Evolutionary conservation across 768 basidiomycete species (phyloP).

Genomic region (Lactarius trivialis): DNA sequence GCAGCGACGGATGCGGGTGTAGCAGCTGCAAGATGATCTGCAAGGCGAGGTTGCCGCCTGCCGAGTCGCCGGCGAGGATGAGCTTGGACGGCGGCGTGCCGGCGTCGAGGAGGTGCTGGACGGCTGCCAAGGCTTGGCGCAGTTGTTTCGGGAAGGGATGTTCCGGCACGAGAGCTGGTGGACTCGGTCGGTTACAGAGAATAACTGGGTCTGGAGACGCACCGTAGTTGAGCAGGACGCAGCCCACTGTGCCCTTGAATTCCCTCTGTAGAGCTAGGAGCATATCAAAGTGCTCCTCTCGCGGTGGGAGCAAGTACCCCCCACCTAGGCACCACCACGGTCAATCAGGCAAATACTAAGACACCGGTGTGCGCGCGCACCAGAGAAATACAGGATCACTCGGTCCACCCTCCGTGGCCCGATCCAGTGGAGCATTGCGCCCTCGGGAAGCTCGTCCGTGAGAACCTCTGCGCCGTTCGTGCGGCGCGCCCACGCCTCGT

Average conservation of each 20-base stretch:
- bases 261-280: conserved; percentile 5
- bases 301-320: neutral
- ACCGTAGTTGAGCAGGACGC: conserved; percentile 10
- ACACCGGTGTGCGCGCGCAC: neutral
- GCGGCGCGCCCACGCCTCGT: neutral
- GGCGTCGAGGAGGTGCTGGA: conserved; percentile 17
- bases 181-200: too few species aligned
- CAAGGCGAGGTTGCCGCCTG: conserved; percentile 22
- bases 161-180: neutral
- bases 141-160: conserved; percentile 20
- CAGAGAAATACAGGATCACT: conserved; percentile 8
- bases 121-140: conserved; percentile 12
- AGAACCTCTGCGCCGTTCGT: neutral
- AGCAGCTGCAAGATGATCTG: conserved; percentile 22
- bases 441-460: conserved; percentile 2
- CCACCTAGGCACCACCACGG: neutral
- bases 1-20: conserved; percentile 16
- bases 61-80: conserved; percentile 23
- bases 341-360: neutral
- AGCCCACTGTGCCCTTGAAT: conserved; percentile 1
- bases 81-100: conserved; percentile 23
- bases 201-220: neutral
- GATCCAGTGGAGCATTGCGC: conserved; percentile 13
- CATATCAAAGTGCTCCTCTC: neutral
- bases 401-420: conserved; percentile 2